Evolutionary conservation across 176 grass and related monocot genomes (phyloP).

Genomic region (Lolium multiflorum): DNA sequence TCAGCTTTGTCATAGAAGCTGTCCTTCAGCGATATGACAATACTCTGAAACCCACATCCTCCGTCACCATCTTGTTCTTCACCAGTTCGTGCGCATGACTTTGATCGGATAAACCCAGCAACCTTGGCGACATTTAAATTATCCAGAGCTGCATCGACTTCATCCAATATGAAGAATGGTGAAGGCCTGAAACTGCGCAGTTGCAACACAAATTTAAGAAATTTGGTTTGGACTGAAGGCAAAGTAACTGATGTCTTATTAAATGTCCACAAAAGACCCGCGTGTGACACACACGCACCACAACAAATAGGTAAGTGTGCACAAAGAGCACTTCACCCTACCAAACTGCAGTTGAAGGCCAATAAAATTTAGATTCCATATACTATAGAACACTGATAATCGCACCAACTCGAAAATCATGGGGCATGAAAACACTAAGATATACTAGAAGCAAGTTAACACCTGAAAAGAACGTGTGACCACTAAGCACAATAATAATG

Average conservation of each 20-base stretch:
- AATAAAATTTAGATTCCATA: constrained; percentile 7
- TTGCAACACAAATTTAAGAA: constrained; percentile 26
- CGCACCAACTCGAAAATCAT: not conserved
- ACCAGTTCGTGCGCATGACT: constrained; percentile 69
- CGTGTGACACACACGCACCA: not conserved
- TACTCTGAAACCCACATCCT: constrained; percentile 92
- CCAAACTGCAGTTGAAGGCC: not conserved
- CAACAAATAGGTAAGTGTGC: not conserved
- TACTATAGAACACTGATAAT: constrained; percentile 8
- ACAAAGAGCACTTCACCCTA: not conserved
- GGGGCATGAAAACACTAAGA: constrained; percentile 29
- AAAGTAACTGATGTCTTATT: not conserved
- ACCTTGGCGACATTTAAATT: constrained; percentile 99
- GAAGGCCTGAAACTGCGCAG: constrained; percentile 88
- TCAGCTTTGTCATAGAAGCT: constrained; percentile 99
- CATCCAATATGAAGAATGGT: constrained; percentile 99
- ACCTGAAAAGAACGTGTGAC: not conserved
- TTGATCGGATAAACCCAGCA: constrained; percentile 95
- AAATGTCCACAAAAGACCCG: not conserved
- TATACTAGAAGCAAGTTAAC: constrained; percentile 29
- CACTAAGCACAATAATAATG: not conserved
- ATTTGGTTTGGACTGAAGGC: constrained; percentile 13
- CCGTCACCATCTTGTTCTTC: constrained; percentile 56
- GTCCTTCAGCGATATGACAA: constrained; percentile 97
- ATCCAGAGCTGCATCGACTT: constrained; percentile 97